Percentiles rank a stretch among this genome's conserved stretches.
Evolutionary conservation across 305 asterid species (phyloP).

Genomic region (Rubia peregrina): DNA sequence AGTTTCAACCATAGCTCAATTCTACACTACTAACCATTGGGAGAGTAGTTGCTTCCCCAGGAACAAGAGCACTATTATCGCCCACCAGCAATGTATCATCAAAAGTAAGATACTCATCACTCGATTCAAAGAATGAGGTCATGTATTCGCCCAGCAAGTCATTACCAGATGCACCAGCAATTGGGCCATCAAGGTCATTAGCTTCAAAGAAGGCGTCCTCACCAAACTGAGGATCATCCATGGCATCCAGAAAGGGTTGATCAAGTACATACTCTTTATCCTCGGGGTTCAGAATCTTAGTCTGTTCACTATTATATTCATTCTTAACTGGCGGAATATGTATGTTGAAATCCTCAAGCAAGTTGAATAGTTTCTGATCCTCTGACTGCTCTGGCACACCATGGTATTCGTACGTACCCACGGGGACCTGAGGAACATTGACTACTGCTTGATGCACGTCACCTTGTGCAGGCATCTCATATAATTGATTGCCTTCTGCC

Average conservation of each 20-base stretch:
- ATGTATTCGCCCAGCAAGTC: slow-evolving; percentile 57
- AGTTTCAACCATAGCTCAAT: slow-evolving; percentile 6
- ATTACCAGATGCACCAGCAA: slow-evolving; percentile 29
- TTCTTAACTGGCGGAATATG: slow-evolving; percentile 43
- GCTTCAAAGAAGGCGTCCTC: slow-evolving; percentile 66
- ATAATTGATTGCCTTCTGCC: slow-evolving; percentile 24
- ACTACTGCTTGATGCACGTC: not conserved
- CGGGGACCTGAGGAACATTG: slow-evolving; percentile 18
- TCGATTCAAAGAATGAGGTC: slow-evolving; percentile 50
- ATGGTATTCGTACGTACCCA: slow-evolving; percentile 24
- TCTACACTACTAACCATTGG: slow-evolving; percentile 34
- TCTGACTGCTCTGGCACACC: slow-evolving; percentile 33
- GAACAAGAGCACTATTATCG: slow-evolving; percentile 25
- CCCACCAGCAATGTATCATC: slow-evolving; percentile 42
- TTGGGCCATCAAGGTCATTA: slow-evolving; percentile 52
- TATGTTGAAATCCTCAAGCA: slow-evolving; percentile 31
- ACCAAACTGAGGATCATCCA: slow-evolving; percentile 33
- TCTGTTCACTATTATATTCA: slow-evolving; percentile 72
- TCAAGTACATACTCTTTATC: slow-evolving; percentile 52
- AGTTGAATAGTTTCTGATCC: slow-evolving; percentile 26
- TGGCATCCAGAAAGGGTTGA: slow-evolving; percentile 50
- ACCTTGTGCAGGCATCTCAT: slow-evolving; percentile 8
- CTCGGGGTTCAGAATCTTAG: slow-evolving; percentile 39
- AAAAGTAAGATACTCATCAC: slow-evolving; percentile 33
- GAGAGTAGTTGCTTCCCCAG: slow-evolving; percentile 30